A percentile compares a stretch with the other conserved stretches of the same genome.
Conservation (phyloP, 2,329 filamentous ascomycete genomes). For the Aspergillus fijiensis region DNA sequence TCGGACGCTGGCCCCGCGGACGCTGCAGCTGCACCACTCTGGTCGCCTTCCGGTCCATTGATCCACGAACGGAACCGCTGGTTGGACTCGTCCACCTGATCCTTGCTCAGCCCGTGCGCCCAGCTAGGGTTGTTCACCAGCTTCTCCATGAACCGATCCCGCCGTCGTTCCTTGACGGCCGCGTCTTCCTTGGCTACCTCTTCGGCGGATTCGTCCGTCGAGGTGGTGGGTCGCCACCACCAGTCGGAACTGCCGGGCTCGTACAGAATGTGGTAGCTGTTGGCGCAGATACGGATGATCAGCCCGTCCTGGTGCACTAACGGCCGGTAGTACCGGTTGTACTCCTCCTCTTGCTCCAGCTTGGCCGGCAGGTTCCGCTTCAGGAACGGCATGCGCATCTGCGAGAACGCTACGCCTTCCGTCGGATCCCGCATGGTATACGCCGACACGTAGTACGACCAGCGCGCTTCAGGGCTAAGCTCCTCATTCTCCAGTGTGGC, state of each 20-base stretch:
- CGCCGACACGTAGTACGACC: constrained; percentile 95
- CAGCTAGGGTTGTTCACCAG: constrained; percentile 55
- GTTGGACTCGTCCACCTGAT: constrained; percentile 50
- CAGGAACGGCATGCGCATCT: constrained; percentile 67
- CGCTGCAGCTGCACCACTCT: constrained; percentile 14
- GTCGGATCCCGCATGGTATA: constrained; percentile 88
- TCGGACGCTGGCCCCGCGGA: constrained; percentile 17
- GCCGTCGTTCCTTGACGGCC: constrained; percentile 44
- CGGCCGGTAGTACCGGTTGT: constrained; percentile 55
- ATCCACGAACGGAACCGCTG: constrained; percentile 51
- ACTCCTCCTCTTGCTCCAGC: constrained; percentile 62
- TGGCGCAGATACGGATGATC: constrained; percentile 71
- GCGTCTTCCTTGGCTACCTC: constrained; percentile 37
- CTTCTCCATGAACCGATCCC: constrained; percentile 51
- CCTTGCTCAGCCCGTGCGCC: constrained; percentile 51
- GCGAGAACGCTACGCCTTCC: constrained; percentile 67
- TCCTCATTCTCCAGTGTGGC: constrained; percentile 73
- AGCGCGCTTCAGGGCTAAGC: constrained; percentile 62
- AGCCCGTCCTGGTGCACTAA: constrained; percentile 67
- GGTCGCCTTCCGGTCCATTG: constrained; percentile 31
- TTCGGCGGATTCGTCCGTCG: constrained; percentile 31
- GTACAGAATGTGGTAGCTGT: constrained; percentile 78
- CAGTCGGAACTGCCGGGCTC: constrained; percentile 68
- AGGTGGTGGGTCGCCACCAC: constrained; percentile 55
- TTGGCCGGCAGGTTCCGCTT: constrained; percentile 66